Percentiles rank a stretch among this genome's conserved stretches.
phyloP scores from a whole-genome alignment of 352 stramenopile species.

The Globisporangium perplexum region DNA sequence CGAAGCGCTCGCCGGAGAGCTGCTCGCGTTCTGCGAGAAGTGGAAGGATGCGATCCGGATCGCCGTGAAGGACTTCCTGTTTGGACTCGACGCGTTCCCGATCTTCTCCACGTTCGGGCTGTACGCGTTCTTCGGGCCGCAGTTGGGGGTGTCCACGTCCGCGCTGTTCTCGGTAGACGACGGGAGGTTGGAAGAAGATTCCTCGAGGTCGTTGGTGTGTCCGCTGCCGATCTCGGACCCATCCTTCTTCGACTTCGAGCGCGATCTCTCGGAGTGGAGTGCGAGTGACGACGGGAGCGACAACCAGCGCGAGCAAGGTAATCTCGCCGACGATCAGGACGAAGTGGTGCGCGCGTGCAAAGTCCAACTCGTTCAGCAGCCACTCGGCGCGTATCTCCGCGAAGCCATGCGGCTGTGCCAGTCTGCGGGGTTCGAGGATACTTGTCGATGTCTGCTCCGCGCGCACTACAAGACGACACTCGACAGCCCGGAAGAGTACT shows the following conservation, averaged over 20 bases:
- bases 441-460: slow-evolving; percentile 26
- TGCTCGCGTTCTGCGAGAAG: slow-evolving; percentile 40
- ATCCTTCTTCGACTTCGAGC: slow-evolving; percentile 35
- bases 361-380: slow-evolving; percentile 1
- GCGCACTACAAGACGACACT: slow-evolving; percentile 46
- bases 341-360: slow-evolving; percentile 3
- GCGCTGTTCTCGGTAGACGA: background rate
- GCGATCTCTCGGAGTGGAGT: slow-evolving; percentile 20
- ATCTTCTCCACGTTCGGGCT: slow-evolving; percentile 26
- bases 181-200: background rate
- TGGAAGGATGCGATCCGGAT: slow-evolving; percentile 41
- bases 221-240: slow-evolving; percentile 28
- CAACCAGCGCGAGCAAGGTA: slow-evolving; percentile 6
- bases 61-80: slow-evolving; percentile 51
- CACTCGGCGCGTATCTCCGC: slow-evolving; percentile 15
- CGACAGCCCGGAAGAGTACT: slow-evolving; percentile 49
- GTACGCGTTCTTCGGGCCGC: slow-evolving; percentile 18
- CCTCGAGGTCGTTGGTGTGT: background rate
- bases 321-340: background rate
- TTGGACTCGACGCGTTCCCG: slow-evolving; percentile 33
- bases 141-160: background rate
- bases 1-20: slow-evolving; percentile 19
- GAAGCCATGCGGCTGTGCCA: slow-evolving; percentile 16
- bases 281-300: slow-evolving; percentile 8
- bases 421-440: slow-evolving; percentile 14